Base-by-base conservation (phyloP, 176 grass and related monocot species). In the Pharus latifolius region DNA sequence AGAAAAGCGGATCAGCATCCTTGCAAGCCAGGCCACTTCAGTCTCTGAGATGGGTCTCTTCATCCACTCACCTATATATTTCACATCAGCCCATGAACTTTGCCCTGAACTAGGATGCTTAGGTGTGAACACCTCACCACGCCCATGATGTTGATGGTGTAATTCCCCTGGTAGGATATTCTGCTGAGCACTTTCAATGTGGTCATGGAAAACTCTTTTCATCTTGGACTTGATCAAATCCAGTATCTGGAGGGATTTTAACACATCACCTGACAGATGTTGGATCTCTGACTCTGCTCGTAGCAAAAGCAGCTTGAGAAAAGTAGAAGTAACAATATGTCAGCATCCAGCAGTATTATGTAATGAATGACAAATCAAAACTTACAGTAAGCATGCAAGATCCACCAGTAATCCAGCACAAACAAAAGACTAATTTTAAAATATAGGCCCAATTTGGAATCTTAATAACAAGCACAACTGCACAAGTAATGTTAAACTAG, bases 61-160 rank as follows among this genome's bases (percentile, higher is more conserved):
- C 91, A 96, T 96, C 91, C 91, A 96, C 26, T 91, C 87, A 29
- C 91, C 91, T 80, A 56, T 91, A 53, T 96, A 96, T 72, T 53
- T 77, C 19, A 84, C 72, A 51, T 84, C 82, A 19, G 52, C 55
- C 78, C 78, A 85, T n/a, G 55, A 77, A 27, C 72, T 80, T 56
- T 74, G 72, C 2, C 84, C 81, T 0, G 49, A 27, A 49, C 77
- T 51, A 44, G 87, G 91, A 65, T 84, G 84, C 78, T 90, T 96
- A 9, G 83, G 91, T 19, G 68, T 85, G 56, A 96, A 96, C 32
- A 84, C n/a, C 50, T 96, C 87, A 10, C 58, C 56, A 42, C 79
- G 87, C 16, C 60, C 73, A 11, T 65, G 59, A 26, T 65, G 45
- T 26, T 53, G 59, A 49, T 84, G 17, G 17, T 83, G 46, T 38